Conservation (phyloP, 106 monocot genomes). For the Dactylorhiza incarnata region DNA sequence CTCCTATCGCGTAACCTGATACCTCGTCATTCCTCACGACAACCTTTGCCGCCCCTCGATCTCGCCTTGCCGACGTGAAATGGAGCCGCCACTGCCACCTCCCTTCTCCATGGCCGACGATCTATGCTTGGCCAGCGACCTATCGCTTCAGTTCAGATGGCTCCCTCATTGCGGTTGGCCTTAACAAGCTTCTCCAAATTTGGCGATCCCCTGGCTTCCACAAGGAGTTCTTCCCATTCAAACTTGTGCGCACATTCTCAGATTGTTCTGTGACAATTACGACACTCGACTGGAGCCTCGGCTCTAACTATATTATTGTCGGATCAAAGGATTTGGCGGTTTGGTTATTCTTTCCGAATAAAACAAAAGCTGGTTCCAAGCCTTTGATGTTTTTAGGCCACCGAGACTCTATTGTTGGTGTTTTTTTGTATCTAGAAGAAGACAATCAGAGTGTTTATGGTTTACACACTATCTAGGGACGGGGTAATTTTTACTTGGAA, state of each 20-base stretch:
- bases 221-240: slow-evolving; percentile 84
- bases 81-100: too few species aligned
- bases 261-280: slow-evolving; percentile 44
- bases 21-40: too few species aligned
- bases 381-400: slow-evolving; percentile 83
- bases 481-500: slow-evolving; percentile 89
- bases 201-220: slow-evolving; percentile 79
- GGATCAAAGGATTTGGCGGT: slow-evolving; percentile 83
- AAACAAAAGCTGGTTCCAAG: slow-evolving; percentile 19
- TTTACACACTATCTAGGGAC: slow-evolving; percentile 64
- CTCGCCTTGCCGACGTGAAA: too few species aligned
- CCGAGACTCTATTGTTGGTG: slow-evolving; percentile 64
- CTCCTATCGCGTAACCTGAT: too few species aligned
- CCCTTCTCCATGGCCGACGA: too few species aligned
- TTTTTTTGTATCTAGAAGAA: slow-evolving; percentile 61
- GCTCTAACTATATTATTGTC: slow-evolving; percentile 60
- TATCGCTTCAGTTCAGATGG: slow-evolving; percentile 66
- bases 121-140: too few species aligned
- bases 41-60: too few species aligned
- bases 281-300: slow-evolving; percentile 68
- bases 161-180: slow-evolving; percentile 58
- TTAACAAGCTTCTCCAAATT: slow-evolving; percentile 72
- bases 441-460: slow-evolving; percentile 25
- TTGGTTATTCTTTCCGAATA: slow-evolving; percentile 40
- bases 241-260: slow-evolving; percentile 54